phyloP scores from a whole-genome alignment of 139 green algal species.

The Trebouxia sp. region DNA sequence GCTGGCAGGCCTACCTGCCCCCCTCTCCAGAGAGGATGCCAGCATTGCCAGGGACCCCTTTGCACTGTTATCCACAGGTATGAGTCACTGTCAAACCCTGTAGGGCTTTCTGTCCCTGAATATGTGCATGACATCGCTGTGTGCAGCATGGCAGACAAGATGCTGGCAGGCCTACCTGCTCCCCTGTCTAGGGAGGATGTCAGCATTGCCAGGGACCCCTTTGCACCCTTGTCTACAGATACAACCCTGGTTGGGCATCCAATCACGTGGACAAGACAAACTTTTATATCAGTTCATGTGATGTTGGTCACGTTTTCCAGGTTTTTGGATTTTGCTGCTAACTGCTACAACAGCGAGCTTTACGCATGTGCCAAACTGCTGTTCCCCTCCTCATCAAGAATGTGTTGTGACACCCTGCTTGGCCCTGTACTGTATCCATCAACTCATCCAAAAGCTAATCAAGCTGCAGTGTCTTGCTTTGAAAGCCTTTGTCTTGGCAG shows the following conservation, averaged over 20 bases:
- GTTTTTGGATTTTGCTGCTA: too few species aligned
- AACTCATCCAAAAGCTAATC: too few species aligned
- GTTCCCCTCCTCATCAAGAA: too few species aligned
- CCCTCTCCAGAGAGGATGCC: not conserved
- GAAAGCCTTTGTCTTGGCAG: too few species aligned
- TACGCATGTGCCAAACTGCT: too few species aligned
- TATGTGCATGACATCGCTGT: constrained; percentile 43
- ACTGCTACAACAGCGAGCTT: too few species aligned
- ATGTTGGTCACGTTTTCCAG: too few species aligned
- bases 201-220: constrained; percentile 28
- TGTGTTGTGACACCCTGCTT: too few species aligned
- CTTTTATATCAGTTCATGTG: too few species aligned
- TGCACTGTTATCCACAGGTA: constrained; percentile 21
- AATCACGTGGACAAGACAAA: too few species aligned
- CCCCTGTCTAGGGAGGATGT: constrained; percentile 1
- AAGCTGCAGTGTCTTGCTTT: too few species aligned
- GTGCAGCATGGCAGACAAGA: constrained; percentile 37
- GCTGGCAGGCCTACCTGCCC: not conserved
- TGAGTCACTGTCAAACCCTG: constrained; percentile 38
- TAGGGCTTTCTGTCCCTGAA: constrained; percentile 49
- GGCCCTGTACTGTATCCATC: too few species aligned
- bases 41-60: constrained; percentile 25
- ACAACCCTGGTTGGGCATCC: not conserved
- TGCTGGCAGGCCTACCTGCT: constrained; percentile 26
- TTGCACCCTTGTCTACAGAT: constrained; percentile 33